Conservation (phyloP, 225 moss, liverwort and hornwort species). For the Takakia lepidozioides region DNA sequence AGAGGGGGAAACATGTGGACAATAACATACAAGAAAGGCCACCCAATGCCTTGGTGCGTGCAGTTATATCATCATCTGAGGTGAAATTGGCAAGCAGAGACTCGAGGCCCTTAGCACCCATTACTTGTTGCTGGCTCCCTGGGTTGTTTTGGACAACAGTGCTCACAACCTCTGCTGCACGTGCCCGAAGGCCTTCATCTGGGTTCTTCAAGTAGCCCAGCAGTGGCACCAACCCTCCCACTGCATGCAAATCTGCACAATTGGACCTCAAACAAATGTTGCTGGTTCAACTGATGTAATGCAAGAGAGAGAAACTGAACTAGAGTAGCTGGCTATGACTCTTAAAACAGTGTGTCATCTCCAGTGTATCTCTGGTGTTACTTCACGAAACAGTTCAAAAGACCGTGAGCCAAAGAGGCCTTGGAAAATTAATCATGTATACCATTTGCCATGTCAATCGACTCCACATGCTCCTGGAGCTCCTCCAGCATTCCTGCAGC, state of each 20-base stretch:
- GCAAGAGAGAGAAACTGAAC: too few relatives aligned
- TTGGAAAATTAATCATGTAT: neutral
- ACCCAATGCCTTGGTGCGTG: slow-evolving; percentile 85
- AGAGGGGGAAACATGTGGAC: neutral
- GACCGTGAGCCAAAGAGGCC: neutral
- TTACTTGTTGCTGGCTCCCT: slow-evolving; percentile 87
- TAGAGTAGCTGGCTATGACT: too few relatives aligned
- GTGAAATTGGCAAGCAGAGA: slow-evolving; percentile 61
- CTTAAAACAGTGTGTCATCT: too few relatives aligned
- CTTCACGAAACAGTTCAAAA: neutral
- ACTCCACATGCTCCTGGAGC: slow-evolving; percentile 93
- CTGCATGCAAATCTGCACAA: slow-evolving; percentile 73
- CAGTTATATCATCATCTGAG: slow-evolving; percentile 58
- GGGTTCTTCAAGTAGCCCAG: slow-evolving; percentile 66
- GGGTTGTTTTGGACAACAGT: slow-evolving; percentile 90
- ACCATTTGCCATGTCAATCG: slow-evolving; percentile 97
- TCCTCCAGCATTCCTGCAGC: slow-evolving; percentile 90
- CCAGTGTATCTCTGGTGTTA: too few relatives aligned
- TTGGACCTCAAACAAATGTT: too few relatives aligned
- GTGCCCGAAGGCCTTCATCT: slow-evolving; percentile 64
- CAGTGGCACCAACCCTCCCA: slow-evolving; percentile 80
- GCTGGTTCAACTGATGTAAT: neutral
- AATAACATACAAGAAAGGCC: slow-evolving; percentile 75
- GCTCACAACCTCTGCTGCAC: slow-evolving; percentile 91
- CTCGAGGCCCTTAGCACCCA: slow-evolving; percentile 70